A percentile compares a stretch with the other conserved stretches of the same genome.
Evolutionary conservation across 2,329 filamentous ascomycete genomes (phyloP).

Genomic region (Thelonectria discophora): DNA sequence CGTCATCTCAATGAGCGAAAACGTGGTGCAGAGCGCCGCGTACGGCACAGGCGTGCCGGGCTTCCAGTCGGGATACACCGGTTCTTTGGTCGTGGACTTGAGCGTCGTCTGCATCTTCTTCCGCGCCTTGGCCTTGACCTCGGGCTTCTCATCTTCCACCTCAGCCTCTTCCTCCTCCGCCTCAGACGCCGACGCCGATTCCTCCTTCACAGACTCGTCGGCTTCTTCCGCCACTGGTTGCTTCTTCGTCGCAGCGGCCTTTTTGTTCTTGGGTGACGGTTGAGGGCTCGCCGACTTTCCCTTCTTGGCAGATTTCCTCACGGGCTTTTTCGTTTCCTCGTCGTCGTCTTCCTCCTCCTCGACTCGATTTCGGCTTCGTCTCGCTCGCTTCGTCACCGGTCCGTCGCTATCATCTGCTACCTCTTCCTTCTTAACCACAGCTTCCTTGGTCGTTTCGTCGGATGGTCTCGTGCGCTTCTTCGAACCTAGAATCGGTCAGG

Average conservation of each 20-base stretch:
- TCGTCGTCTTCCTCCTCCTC: slow-evolving; percentile 65
- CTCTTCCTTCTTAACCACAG: slow-evolving; percentile 44
- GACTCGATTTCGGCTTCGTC: slow-evolving; percentile 57
- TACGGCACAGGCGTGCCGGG: slow-evolving; percentile 90
- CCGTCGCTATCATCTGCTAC: slow-evolving; percentile 65
- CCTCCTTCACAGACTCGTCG: slow-evolving; percentile 42
- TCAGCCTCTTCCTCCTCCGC: slow-evolving; percentile 61
- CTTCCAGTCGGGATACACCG: slow-evolving; percentile 96
- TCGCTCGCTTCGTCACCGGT: slow-evolving; percentile 67
- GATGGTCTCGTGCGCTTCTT: slow-evolving; percentile 56
- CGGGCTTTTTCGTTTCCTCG: slow-evolving; percentile 49
- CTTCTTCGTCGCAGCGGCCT: slow-evolving; percentile 24
- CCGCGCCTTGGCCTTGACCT: slow-evolving; percentile 76
- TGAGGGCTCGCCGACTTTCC: slow-evolving; percentile 33
- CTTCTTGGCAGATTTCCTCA: slow-evolving; percentile 35
- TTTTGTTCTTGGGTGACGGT: slow-evolving; percentile 30
- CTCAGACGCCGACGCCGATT: slow-evolving; percentile 48
- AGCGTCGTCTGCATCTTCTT: slow-evolving; percentile 83
- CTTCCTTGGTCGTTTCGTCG: slow-evolving; percentile 33
- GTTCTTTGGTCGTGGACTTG: slow-evolving; percentile 68
- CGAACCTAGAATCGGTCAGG: slow-evolving; percentile 45
- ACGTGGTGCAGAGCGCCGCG: slow-evolving; percentile 91
- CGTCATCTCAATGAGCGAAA: slow-evolving; percentile 94
- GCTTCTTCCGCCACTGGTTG: slow-evolving; percentile 25
- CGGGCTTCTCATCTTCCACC: slow-evolving; percentile 70